Percentiles rank a stretch among this genome's conserved stretches.
These are phyloP conservation scores for Hordeum marinum DNA, from an alignment of 176 grass and related monocot genomes.

Conservation along the genomic window DNA sequence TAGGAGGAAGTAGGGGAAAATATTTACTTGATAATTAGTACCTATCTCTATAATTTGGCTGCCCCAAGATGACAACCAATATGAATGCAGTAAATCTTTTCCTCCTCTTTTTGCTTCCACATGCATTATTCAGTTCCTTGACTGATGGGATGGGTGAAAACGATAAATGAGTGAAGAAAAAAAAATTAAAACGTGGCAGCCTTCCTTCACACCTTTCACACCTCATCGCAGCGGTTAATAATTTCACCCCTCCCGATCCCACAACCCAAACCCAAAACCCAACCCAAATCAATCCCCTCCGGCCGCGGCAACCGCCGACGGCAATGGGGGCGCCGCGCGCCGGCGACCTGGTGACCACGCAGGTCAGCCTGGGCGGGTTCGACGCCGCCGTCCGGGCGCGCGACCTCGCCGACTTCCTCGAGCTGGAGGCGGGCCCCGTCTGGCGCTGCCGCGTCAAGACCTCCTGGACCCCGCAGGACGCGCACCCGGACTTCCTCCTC, in stretches of 20 bases:
- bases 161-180: background rate
- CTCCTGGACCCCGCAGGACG: slow-evolving; percentile 66
- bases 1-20: too few species aligned
- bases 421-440: slow-evolving; percentile 55
- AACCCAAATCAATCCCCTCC: background rate
- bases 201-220: background rate
- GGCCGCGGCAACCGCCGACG: too few species aligned
- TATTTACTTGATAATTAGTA: too few species aligned
- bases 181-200: background rate
- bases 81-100: background rate
- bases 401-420: slow-evolving; percentile 53
- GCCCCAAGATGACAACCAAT: background rate
- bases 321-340: background rate
- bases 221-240: background rate
- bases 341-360: slow-evolving; percentile 44
- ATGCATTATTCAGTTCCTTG: background rate
- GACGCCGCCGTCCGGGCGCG: slow-evolving; percentile 36
- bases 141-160: background rate
- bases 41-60: too few species aligned
- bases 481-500: slow-evolving; percentile 49
- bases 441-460: slow-evolving; percentile 94
- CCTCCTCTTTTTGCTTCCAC: background rate
- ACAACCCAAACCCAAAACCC: too few species aligned
- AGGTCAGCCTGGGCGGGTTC: slow-evolving; percentile 76
- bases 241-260: background rate